A percentile compares a stretch with the other conserved stretches of the same genome.
Conservation (phyloP, 495 filamentous ascomycete genomes). For the Clavariopsis aquatica region DNA sequence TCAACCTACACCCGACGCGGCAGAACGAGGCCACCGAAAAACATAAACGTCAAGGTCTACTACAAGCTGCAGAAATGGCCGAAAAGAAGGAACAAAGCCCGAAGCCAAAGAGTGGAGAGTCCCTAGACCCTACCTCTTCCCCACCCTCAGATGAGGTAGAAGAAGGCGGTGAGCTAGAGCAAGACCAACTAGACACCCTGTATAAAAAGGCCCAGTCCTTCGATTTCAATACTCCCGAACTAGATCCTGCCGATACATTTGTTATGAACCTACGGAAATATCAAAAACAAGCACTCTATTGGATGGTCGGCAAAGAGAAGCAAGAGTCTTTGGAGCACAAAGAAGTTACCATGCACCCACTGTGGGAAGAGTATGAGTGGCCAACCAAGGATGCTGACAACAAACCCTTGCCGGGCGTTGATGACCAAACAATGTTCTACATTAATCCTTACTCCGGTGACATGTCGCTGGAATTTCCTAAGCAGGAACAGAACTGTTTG, state of each 20-base stretch:
- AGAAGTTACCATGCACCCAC: constrained; percentile 83
- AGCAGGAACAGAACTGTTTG: constrained; percentile 90
- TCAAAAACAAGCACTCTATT: constrained; percentile 90
- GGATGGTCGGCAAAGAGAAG: constrained; percentile 94
- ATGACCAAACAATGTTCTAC: constrained; percentile 74
- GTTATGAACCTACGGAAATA: constrained; percentile 83
- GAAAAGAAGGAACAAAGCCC: constrained; percentile 72
- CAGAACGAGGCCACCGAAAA: constrained; percentile 74
- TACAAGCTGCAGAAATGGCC: constrained; percentile 81
- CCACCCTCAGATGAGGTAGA: constrained; percentile 67
- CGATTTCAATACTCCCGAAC: constrained; percentile 86
- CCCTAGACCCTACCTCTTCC: constrained; percentile 43
- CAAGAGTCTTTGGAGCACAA: constrained; percentile 64
- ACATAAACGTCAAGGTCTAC: constrained; percentile 75
- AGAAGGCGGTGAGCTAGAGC: constrained; percentile 86
- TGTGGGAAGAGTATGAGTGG: constrained; percentile 97
- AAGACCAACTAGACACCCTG: constrained; percentile 89
- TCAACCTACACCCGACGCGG: constrained; percentile 74
- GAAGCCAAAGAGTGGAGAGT: constrained; percentile 41
- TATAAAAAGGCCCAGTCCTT: constrained; percentile 97
- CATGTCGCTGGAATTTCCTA: constrained; percentile 86
- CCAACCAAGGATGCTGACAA: constrained; percentile 86
- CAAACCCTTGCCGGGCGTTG: constrained; percentile 63
- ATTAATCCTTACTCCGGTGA: constrained; percentile 97
- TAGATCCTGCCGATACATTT: constrained; percentile 79